These are phyloP conservation scores for Gossypium schwendimanii DNA, from an alignment of 441 rosid species.

Conservation along the genomic window DNA sequence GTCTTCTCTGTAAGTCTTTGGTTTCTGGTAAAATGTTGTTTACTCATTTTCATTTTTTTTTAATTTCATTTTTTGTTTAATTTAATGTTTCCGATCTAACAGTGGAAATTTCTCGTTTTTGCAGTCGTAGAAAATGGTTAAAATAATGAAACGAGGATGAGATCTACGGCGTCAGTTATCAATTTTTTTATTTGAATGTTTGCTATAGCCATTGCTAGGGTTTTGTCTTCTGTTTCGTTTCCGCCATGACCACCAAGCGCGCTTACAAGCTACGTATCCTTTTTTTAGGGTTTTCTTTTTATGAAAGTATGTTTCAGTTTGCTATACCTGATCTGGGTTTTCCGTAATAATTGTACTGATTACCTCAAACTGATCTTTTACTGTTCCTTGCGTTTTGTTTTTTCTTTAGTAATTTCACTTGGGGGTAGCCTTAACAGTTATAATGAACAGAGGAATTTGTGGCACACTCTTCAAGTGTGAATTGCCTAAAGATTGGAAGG, in stretches of 20 bases:
- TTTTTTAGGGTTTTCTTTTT: conserved; percentile 18
- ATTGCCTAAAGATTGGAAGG: conserved; percentile 96
- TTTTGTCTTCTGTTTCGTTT: conserved; percentile 26
- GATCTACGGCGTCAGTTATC: conserved; percentile 2
- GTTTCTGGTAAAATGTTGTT: conserved; percentile 11
- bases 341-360: background rate
- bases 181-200: conserved; percentile 31
- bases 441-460: conserved; percentile 87
- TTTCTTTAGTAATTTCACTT: conserved; percentile 15
- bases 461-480: conserved; percentile 93
- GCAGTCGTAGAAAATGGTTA: conserved; percentile 5
- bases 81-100: conserved; percentile 28
- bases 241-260: conserved; percentile 91
- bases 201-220: conserved; percentile 26
- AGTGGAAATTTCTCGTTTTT: conserved; percentile 15
- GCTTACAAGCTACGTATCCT: conserved; percentile 99
- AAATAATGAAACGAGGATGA: conserved; percentile 9
- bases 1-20: background rate
- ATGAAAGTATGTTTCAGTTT: background rate
- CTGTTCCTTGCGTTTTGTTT: background rate
- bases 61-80: conserved; percentile 9
- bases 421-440: conserved; percentile 41
- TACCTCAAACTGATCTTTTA: conserved; percentile 20
- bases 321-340: conserved; percentile 17
- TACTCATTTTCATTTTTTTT: conserved; percentile 18